Percentiles rank a stretch among this genome's conserved stretches.
These are phyloP conservation scores for Erigeron philadelphicus DNA, from an alignment of 140 eudicot genomes.

Conservation along the genomic window DNA sequence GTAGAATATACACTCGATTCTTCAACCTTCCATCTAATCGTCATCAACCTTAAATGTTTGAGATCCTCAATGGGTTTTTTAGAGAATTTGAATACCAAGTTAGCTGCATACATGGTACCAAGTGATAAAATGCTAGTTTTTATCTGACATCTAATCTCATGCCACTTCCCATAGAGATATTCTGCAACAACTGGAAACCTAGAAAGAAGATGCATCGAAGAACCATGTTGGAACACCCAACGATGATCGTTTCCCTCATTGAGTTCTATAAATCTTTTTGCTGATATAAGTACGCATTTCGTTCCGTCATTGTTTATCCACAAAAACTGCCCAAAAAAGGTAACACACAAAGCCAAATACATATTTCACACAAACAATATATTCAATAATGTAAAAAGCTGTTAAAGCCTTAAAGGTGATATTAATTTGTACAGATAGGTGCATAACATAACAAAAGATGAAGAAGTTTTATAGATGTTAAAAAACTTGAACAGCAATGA, in stretches of 20 bases:
- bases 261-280: neutral
- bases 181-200: too few species aligned
- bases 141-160: neutral
- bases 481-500: too few species aligned
- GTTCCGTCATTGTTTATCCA: too few species aligned
- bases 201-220: neutral
- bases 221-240: neutral
- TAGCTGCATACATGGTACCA: conserved; percentile 13
- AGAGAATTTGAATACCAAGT: conserved; percentile 1
- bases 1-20: conserved; percentile 2
- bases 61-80: neutral
- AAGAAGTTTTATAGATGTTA: too few species aligned
- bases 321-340: neutral
- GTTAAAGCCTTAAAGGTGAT: too few species aligned
- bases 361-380: neutral
- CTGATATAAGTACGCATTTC: neutral
- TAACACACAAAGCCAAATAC: too few species aligned
- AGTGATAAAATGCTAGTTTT: neutral
- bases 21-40: neutral
- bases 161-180: neutral
- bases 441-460: too few species aligned
- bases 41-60: neutral
- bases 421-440: too few species aligned
- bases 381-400: too few species aligned
- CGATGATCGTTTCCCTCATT: neutral